Conservation (phyloP, 2,329 filamentous ascomycete species). For the Cordyceps farinosa region DNA sequence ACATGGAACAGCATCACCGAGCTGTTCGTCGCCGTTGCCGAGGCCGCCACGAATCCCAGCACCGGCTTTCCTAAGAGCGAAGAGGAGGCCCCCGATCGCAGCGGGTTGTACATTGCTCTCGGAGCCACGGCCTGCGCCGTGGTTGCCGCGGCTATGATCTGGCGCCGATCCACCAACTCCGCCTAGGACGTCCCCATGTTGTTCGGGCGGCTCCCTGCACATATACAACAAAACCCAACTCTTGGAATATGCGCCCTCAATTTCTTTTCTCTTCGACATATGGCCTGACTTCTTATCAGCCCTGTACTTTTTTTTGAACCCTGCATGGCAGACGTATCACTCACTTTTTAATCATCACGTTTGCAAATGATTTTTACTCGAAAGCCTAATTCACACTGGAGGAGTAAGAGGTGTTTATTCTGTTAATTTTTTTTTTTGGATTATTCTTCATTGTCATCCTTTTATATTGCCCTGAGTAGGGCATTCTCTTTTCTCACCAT, state of each 20-base stretch:
- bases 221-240: constrained; percentile 10
- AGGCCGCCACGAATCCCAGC: constrained; percentile 85
- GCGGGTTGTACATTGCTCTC: constrained; percentile 79
- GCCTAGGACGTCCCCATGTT: constrained; percentile 23
- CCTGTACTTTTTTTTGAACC: constrained; percentile 1
- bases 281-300: background rate
- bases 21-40: constrained; percentile 86
- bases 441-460: constrained; percentile 5
- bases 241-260: constrained; percentile 8
- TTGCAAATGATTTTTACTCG: constrained; percentile 14
- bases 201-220: background rate
- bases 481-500: background rate
- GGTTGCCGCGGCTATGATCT: constrained; percentile 63
- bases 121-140: constrained; percentile 67
- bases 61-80: constrained; percentile 86
- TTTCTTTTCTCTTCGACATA: background rate
- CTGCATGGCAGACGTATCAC: constrained; percentile 13
- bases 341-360: constrained; percentile 16
- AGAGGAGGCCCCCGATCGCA: constrained; percentile 78
- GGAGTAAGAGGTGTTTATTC: constrained; percentile 10
- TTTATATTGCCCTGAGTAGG: background rate
- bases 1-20: constrained; percentile 93
- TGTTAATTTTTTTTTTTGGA: background rate
- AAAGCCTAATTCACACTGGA: constrained; percentile 11
- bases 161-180: constrained; percentile 54